Base-by-base conservation (phyloP, 257 asterid species). In the Lantana camara region DNA sequence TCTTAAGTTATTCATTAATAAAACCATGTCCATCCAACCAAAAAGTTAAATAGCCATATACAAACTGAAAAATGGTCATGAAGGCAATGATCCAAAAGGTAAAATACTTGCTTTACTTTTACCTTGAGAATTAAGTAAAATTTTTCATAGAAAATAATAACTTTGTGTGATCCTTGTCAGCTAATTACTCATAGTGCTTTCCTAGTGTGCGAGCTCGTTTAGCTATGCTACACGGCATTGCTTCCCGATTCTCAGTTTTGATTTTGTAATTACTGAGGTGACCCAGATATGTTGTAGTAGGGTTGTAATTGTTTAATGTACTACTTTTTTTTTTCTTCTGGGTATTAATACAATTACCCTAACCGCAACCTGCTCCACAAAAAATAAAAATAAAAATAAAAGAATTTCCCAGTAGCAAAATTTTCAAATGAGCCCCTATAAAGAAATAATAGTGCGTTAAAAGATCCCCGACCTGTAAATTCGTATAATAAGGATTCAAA, bases 31-130 rank as follows among this genome's bases (percentile, higher is more conserved):
- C 59, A 27, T 46, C 42, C 44, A 29, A 3, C 20, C 41, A 38
- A n/a, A n/a, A n/a, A n/a, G n/a, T n/a, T n/a, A n/a, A 64, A 54
- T 15, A 51, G 52, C 17, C 42, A 38, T 30, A 37, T 7, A 66
- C 47, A 12, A 54, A 23, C 66, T 50, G 22, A 44, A 56, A 63
- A 15, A 40, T 35, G 45, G 53, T 55, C 16, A 54, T 29, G 14
- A 37, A 47, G 53, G 66, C 23, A 20, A 49, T 14, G 63, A 37
- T 19, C 55, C 13, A 23, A 20, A 40, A 37, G 49, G 29, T 22
- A 34, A 41, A 23, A 30, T 20, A 22, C 4, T 49, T 27, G 20
- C n/a, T n/a, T 15, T 40, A 24, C 34, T 3, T 54, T 62, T 29
- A 30, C 19, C 44, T 10, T 37, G 17, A 32, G 32, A 38, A 9